These are phyloP conservation scores for Fraxinus excelsior DNA, from an alignment of 257 asterid genomes.

Conservation along the genomic window DNA sequence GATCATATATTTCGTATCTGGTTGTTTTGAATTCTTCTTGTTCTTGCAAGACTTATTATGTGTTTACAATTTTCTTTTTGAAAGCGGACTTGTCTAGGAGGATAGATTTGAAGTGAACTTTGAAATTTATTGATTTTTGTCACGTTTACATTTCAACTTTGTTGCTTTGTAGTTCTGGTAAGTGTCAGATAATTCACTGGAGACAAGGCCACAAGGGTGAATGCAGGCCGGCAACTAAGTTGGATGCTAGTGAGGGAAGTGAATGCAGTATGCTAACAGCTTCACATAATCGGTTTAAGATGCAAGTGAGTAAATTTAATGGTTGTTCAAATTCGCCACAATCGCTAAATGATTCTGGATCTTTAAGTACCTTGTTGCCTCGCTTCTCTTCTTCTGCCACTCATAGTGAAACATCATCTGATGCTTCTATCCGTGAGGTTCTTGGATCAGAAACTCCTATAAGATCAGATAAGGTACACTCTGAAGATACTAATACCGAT, in stretches of 20 bases:
- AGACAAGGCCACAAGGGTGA: constrained; percentile 93
- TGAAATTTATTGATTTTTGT: neutral
- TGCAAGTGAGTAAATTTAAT: constrained; percentile 31
- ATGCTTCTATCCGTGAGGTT: constrained; percentile 37
- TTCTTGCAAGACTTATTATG: neutral
- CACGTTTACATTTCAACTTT: constrained; percentile 15
- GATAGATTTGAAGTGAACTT: neutral
- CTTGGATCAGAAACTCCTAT: constrained; percentile 31
- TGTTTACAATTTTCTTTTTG: neutral
- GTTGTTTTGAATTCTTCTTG: neutral
- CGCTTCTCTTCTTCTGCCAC: constrained; percentile 39
- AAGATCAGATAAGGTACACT: constrained; percentile 31
- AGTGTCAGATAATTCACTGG: constrained; percentile 97
- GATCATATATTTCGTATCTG: neutral
- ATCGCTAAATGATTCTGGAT: constrained; percentile 36
- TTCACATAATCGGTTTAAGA: constrained; percentile 27
- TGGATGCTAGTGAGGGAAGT: constrained; percentile 34
- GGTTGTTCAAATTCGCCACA: constrained; percentile 29
- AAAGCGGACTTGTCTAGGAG: neutral
- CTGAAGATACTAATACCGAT: constrained; percentile 29
- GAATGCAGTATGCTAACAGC: constrained; percentile 27
- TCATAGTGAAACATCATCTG: constrained; percentile 40
- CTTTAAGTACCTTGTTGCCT: constrained; percentile 42
- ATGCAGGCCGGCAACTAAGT: constrained; percentile 51
- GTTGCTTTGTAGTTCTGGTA: constrained; percentile 66